Percentiles rank a stretch among this genome's conserved stretches.
phyloP scores from a whole-genome alignment of 164 flowering plant genomes.

The Nelumbo lutea region DNA sequence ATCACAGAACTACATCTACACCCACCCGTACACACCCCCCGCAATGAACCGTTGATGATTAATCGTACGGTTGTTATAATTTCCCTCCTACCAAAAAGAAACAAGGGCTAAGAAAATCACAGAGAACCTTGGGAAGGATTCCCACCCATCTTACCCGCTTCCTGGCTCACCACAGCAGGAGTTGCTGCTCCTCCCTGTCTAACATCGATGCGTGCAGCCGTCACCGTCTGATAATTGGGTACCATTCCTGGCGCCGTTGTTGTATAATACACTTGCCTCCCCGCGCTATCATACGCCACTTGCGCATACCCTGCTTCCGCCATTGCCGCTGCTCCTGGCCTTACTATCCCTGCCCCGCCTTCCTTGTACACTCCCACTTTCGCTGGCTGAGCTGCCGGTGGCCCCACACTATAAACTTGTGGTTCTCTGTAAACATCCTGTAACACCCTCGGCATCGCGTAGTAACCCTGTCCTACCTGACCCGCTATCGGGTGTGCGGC shows the following conservation, averaged over 20 bases:
- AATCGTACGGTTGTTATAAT: too few species aligned
- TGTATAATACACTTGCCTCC: slow-evolving; percentile 63
- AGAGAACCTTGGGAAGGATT: slow-evolving; percentile 33
- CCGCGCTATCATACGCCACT: slow-evolving; percentile 57
- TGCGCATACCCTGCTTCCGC: slow-evolving; percentile 28
- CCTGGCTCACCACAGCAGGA: slow-evolving; percentile 17
- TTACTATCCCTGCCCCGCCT: slow-evolving; percentile 3
- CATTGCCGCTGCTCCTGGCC: slow-evolving; percentile 10
- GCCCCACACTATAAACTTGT: slow-evolving; percentile 32
- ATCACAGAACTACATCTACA: too few species aligned
- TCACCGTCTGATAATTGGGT: slow-evolving; percentile 29
- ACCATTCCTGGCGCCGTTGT: slow-evolving; percentile 29
- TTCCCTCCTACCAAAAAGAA: neutral
- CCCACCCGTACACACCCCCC: too few species aligned
- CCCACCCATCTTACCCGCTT: slow-evolving; percentile 20
- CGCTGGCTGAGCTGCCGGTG: slow-evolving; percentile 6
- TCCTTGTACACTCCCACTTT: slow-evolving; percentile 1
- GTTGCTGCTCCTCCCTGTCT: slow-evolving; percentile 11
- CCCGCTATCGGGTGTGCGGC: slow-evolving; percentile 33
- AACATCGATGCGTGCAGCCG: slow-evolving; percentile 26
- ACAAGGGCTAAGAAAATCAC: slow-evolving; percentile 10
- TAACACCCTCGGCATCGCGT: slow-evolving; percentile 41
- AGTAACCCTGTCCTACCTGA: slow-evolving; percentile 46
- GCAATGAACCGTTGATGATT: too few species aligned
- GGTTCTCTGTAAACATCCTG: slow-evolving; percentile 43